Evolutionary conservation across 1,139 yeast species (phyloP).

Genomic region (Nadsonia starkeyi-henricii): DNA sequence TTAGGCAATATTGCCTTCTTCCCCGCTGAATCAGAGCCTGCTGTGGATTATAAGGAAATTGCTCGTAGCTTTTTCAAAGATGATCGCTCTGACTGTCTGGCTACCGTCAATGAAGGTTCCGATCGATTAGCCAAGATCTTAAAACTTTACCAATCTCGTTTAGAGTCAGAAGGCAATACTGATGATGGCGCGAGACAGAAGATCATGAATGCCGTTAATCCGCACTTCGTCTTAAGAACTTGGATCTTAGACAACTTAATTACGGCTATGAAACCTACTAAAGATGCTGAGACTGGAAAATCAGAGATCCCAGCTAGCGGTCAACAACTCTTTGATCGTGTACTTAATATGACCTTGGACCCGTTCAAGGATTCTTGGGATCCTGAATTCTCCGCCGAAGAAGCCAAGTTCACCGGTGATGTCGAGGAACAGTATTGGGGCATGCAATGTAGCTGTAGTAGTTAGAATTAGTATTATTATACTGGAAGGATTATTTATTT

Average conservation of each 20-base stretch:
- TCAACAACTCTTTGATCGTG: slow-evolving; percentile 20
- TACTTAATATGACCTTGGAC: slow-evolving; percentile 21
- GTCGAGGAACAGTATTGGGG: slow-evolving; percentile 17
- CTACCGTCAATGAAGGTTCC: slow-evolving; percentile 21
- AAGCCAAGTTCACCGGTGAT: slow-evolving; percentile 16
- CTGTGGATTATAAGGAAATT: slow-evolving; percentile 13
- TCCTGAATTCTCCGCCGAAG: slow-evolving; percentile 14
- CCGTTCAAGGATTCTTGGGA: slow-evolving; percentile 27
- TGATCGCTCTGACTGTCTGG: slow-evolving; percentile 18
- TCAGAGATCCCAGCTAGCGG: slow-evolving; percentile 6
- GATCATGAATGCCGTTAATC: slow-evolving; percentile 43
- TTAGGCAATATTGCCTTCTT: slow-evolving; percentile 34
- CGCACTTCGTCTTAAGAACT: slow-evolving; percentile 67
- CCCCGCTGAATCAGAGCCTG: slow-evolving; percentile 4
- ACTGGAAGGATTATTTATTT: too few species aligned
- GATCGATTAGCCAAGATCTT: slow-evolving; percentile 27
- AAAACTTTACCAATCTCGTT: slow-evolving; percentile 26
- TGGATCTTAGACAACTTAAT: slow-evolving; percentile 85
- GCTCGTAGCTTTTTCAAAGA: slow-evolving; percentile 27
- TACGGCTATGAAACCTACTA: slow-evolving; percentile 15
- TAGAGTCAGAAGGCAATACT: slow-evolving; percentile 26
- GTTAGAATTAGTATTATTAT: too few species aligned
- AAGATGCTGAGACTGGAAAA: slow-evolving; percentile 11
- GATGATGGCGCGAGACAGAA: slow-evolving; percentile 25
- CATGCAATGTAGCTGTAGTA: slow-evolving; percentile 20